These are phyloP conservation scores for Kodamaea fukazawae DNA, from an alignment of 805 yeast genomes.

Conservation along the genomic window DNA sequence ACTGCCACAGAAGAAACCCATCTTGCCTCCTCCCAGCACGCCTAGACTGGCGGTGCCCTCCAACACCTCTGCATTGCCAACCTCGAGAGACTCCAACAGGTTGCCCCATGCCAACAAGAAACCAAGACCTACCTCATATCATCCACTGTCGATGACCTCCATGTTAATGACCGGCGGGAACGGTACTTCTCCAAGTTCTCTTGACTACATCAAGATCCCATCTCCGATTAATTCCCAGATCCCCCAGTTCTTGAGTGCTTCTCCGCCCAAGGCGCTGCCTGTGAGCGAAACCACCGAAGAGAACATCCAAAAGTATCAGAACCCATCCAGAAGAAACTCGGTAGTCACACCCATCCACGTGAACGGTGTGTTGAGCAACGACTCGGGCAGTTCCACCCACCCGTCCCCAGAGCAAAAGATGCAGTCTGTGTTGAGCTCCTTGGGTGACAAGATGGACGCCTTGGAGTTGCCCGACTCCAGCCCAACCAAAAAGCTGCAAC, in stretches of 20 bases:
- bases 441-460: constrained; percentile 44
- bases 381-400: constrained; percentile 11
- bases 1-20: constrained; percentile 30
- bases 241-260: constrained; percentile 37
- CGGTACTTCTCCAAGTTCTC: constrained; percentile 19
- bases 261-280: constrained; percentile 35
- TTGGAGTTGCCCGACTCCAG: constrained; percentile 31
- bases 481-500: not conserved
- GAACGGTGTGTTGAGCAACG: constrained; percentile 39
- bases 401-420: constrained; percentile 26
- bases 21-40: constrained; percentile 11
- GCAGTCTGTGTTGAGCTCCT: constrained; percentile 39
- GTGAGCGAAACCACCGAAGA: constrained; percentile 19
- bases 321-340: constrained; percentile 32
- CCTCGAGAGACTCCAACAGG: constrained; percentile 25
- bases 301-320: constrained; percentile 4
- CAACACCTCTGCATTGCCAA: no score
- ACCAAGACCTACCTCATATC: constrained; percentile 83
- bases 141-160: constrained; percentile 56
- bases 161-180: constrained; percentile 17
- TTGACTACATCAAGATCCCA: constrained; percentile 35
- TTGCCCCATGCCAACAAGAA: constrained; percentile 49
- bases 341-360: constrained; percentile 44
- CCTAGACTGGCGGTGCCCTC: not conserved
- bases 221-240: constrained; percentile 30